Evolutionary conservation across 2,329 filamentous ascomycete species (phyloP), one percentile per base, ranked within the genome.

Genomic region (Pseudopyricularia cyperi): DNA sequence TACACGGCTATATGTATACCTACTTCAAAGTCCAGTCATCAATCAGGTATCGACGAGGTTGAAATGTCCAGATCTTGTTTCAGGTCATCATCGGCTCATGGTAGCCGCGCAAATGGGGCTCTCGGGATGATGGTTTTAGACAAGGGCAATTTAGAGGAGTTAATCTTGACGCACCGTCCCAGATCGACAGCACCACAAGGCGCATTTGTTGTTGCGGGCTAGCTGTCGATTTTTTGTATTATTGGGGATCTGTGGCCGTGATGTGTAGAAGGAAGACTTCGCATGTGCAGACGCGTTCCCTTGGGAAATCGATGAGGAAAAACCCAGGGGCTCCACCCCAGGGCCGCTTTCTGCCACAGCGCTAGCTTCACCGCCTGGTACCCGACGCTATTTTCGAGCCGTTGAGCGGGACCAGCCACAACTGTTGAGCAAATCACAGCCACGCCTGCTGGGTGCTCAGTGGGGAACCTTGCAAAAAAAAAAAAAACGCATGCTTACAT

Each of bases 21-120:
- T 39, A 42, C 7, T 42, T 19, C 4, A 42, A 42, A 3, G 4
- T 22, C 7, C 22, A 44, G 39, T 7, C 12, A 44, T 3, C 37
- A 42, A 30, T 30, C n/a, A n/a, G n/a, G 28, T 44, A 24, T 44
- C 39, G n/a, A 12, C 6, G 17, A 39, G 14, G 19, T 39, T 26
- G 33, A 24, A 60, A 73, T 80, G 77, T 80, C 71, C 71, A 65
- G 56, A 71, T 51, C 72, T 79, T 79, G 76, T 72, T 71, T 79
- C 74, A 80, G 78, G 78, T 82, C 77, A 81, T 81, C 78, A 79
- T 61, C 78, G 75, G 72, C 77, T 81, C 78, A 80, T 81, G 78
- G 76, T 63, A 71, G 75, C 76, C 76, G 68, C 75, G 65, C 75
- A 64, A 61, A 66, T 74, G 75, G 75, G 77, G 77, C 77, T 76